Evolutionary conservation across 2,329 filamentous ascomycete species (phyloP), one percentile per base, ranked within the genome.

Genomic region (Plectosphaerella cucumerina): DNA sequence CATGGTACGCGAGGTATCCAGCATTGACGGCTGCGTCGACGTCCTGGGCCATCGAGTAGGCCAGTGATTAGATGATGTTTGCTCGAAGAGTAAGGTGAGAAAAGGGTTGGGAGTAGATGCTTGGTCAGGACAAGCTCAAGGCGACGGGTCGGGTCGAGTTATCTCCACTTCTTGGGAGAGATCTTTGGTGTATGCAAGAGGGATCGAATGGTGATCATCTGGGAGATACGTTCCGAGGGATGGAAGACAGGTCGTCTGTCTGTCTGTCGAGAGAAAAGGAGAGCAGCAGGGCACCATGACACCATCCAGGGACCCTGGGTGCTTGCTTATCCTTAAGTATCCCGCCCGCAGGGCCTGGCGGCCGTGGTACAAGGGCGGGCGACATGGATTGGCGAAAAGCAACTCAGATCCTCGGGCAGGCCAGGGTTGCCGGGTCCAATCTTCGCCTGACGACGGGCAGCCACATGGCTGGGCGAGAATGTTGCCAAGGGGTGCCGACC

Each of bases 1-100:
- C 69, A 58, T 69, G 66, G 51, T 71, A 73, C 47, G 65, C 59
- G 5, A 71, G 62, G 52, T 70, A 72, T 18, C 64, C 44, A 17
- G 50, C 50, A 11, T 20, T 37, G 21, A 37, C 45, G 17, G 45
- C 45, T 21, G 45, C 45, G 33, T 47, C 45, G 45, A 37, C 45
- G 21, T 47, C 45, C 9, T 37, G 33, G 35, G 45, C 45, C 45
- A 47, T 47, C 31, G 35, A 35, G 39, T 18, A 26, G 43, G 39
- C 18, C 26, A 11, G 12, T 5, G 26, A 5, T 31, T 31, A n/a
- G 26, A 31, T 31, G 26, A 31, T 31, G 26, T 31, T 8, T 31
- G 12, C 26, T 31, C 26, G 26, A 11, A 11, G 26, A 31, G 26
- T 31, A 11, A 9, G 9, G 6, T 31, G 9, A 9, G 26, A 11